Percentiles rank a stretch among this genome's conserved stretches.
Conservation (phyloP, 2,329 filamentous ascomycete species). For the Leptographium galeiforme region DNA sequence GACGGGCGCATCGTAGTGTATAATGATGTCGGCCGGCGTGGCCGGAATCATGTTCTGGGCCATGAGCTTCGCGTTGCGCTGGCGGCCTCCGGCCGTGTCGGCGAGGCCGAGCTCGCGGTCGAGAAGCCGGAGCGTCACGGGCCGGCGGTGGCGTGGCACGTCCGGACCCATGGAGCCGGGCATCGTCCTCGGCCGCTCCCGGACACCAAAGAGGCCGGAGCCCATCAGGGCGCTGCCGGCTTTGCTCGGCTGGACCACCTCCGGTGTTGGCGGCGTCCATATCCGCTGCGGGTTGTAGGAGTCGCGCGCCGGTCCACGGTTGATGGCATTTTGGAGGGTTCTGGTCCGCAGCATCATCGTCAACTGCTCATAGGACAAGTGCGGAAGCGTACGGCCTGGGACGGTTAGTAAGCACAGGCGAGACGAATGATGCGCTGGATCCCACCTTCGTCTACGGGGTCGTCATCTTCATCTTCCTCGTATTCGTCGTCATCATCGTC, state of each 20-base stretch:
- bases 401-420: not conserved
- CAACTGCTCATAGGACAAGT: slow-evolving; percentile 13
- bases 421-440: too few species aligned
- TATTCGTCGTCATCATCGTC: slow-evolving; percentile 9
- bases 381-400: slow-evolving; percentile 1
- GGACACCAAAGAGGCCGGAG: slow-evolving; percentile 65
- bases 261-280: too few species aligned
- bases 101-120: slow-evolving; percentile 71
- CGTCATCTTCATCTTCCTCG: slow-evolving; percentile 13
- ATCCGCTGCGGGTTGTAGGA: too few species aligned
- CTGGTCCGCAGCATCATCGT: slow-evolving; percentile 14
- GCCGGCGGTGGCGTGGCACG: not conserved
- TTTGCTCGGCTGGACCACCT: slow-evolving; percentile 44
- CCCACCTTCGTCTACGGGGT: slow-evolving; percentile 10
- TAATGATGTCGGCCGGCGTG: slow-evolving; percentile 67
- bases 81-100: slow-evolving; percentile 21
- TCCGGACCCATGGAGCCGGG: not conserved
- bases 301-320: slow-evolving; percentile 5
- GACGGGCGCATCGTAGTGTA: slow-evolving; percentile 74
- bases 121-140: slow-evolving; percentile 56
- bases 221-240: slow-evolving; percentile 68
- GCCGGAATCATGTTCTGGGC: slow-evolving; percentile 64
- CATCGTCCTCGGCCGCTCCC: slow-evolving; percentile 27
- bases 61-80: slow-evolving; percentile 51
- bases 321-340: slow-evolving; percentile 11